phyloP scores from a whole-genome alignment of 306 rosid genomes.

The Herpetospermum pedunculosum region DNA sequence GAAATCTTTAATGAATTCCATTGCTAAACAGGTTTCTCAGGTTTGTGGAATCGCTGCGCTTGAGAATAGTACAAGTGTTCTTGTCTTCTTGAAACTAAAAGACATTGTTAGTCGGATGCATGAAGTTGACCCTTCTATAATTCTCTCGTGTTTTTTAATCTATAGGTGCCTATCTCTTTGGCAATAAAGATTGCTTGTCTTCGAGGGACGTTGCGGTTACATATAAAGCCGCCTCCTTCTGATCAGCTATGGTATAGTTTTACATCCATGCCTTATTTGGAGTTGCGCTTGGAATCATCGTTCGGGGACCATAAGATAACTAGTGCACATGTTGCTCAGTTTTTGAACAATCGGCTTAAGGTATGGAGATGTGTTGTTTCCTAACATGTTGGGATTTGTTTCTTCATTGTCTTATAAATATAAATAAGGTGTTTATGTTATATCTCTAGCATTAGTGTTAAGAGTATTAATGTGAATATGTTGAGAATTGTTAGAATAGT shows the following conservation, averaged over 20 bases:
- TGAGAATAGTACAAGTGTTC: not conserved
- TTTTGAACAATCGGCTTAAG: constrained; percentile 65
- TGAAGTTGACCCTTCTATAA: not conserved
- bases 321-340: constrained; percentile 47
- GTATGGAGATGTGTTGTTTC: constrained; percentile 26
- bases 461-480: not conserved
- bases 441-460: not conserved
- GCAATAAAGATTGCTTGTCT: constrained; percentile 67
- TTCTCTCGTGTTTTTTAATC: not conserved
- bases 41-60: constrained; percentile 20
- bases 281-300: constrained; percentile 63
- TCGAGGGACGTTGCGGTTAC: constrained; percentile 74
- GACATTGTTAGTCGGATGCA: not conserved
- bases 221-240: constrained; percentile 91
- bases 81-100: not conserved
- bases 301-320: constrained; percentile 82
- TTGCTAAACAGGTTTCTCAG: constrained; percentile 93
- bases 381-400: not conserved
- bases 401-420: not conserved
- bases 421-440: not conserved
- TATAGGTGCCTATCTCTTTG: constrained; percentile 76
- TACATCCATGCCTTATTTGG: constrained; percentile 86
- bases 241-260: constrained; percentile 84
- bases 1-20: constrained; percentile 53
- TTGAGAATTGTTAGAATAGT: not conserved